Evolutionary conservation across 352 stramenopile species (phyloP), one percentile per base, ranked within the genome.

Genomic region (Globisporangium sylvaticum): DNA sequence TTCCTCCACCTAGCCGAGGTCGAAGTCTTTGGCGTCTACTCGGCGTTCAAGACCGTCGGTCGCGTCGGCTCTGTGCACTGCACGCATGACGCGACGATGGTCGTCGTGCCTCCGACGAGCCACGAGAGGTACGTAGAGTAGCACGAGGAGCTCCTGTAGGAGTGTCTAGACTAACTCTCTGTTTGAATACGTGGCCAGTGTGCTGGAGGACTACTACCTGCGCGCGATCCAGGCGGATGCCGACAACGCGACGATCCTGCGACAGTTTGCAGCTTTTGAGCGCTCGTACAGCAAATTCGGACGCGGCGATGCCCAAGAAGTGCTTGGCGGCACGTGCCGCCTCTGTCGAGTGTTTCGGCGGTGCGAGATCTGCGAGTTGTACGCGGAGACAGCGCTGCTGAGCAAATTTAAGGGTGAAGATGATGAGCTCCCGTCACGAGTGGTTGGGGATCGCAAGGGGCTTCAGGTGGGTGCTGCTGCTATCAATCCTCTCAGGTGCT

Each of bases 21-120:
- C 20, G 84, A 98, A 69, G 91, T 98, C 10, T 97, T 97, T 68
- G 95, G 93, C 14, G 91, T 94, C 5, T 93, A 91, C 74, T 91
- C 90, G 22, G 78, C 85, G 5, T 87, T 89, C 67, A 86, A 88
- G 54, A 93, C 87, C 56, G 81, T 97, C 2, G 94, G 92, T 6
- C 81, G 82, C 14, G 89, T 97, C 14, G 84, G 79, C 31, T 80
- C 82, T 0, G 91, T 90, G 4, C 76, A 87, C 48, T 93, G 89
- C 60, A 89, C 91, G 32, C 89, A 95, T 56, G 92, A 97, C 57
- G 84, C 91, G 10, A 98, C 93, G 24, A 73, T 97, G 39, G 92
- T 93, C 15, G 69, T 98, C 22, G 84, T 98, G 64, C 77, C 85
- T 18, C 83, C 91, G 0, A 80, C 74, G 4, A 68, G 79, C 3